Evolutionary conservation across 208 protist genomes (phyloP).

Genomic region (Angomonas deanei): DNA sequence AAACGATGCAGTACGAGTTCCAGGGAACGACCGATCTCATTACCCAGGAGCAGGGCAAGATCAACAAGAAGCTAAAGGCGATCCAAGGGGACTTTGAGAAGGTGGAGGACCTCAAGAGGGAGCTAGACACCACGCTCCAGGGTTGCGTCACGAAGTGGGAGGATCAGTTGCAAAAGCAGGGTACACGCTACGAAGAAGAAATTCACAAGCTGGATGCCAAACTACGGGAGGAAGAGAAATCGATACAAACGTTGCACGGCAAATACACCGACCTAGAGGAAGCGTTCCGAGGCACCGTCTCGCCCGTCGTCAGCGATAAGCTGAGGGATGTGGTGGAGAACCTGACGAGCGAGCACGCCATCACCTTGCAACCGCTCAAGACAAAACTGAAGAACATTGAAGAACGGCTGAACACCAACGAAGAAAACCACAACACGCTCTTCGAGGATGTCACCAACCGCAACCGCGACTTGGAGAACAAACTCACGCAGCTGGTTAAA

Average conservation of each 20-base stretch:
- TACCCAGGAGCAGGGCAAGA: not conserved
- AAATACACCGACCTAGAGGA: not conserved
- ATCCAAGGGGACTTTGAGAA: conserved; percentile 3
- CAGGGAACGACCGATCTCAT: not conserved
- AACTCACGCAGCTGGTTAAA: not conserved
- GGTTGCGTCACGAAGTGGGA: not conserved
- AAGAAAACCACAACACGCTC: conserved; percentile 2
- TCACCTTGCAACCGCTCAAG: conserved; percentile 10
- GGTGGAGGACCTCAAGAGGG: conserved; percentile 5
- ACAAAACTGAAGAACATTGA: conserved; percentile 10
- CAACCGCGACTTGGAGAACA: not conserved
- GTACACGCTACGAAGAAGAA: not conserved
- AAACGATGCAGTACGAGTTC: not conserved
- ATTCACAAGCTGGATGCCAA: conserved; percentile 11
- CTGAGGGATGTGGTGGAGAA: not conserved
- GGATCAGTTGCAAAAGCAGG: not conserved
- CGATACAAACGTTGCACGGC: not conserved
- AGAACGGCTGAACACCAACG: conserved; percentile 3
- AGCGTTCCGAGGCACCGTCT: not conserved
- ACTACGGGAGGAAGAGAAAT: conserved; percentile 9
- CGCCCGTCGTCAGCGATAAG: not conserved
- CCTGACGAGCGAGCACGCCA: conserved; percentile 1
- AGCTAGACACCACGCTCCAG: not conserved
- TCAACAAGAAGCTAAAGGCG: not conserved
- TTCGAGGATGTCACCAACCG: not conserved